Evolutionary conservation across 1,284 basidiomycete genomes (phyloP).

Genomic region (Laetiporus sulphureus): DNA sequence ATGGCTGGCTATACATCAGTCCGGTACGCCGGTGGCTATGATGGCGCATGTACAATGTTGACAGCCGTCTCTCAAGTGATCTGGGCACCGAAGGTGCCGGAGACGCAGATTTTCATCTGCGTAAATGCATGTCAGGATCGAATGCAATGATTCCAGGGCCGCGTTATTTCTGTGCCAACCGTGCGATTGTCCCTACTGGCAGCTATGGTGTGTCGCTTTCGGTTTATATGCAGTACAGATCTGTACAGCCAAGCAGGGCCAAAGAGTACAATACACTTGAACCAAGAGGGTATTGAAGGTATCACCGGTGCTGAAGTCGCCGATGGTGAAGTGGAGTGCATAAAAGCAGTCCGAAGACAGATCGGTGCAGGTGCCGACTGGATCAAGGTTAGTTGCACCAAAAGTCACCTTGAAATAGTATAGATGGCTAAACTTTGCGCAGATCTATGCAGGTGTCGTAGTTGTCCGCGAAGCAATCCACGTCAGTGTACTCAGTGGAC

Average conservation of each 20-base stretch:
- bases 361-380: conserved; percentile 66
- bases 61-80: conserved; percentile 40
- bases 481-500: not conserved
- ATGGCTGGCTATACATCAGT: conserved; percentile 64
- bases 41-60: too few species aligned
- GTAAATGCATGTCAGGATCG: conserved; percentile 48
- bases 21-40: conserved; percentile 39
- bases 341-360: conserved; percentile 51
- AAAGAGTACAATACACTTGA: conserved; percentile 39
- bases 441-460: conserved; percentile 15
- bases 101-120: conserved; percentile 55
- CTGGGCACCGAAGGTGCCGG: conserved; percentile 61
- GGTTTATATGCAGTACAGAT: not conserved
- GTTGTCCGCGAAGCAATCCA: not conserved
- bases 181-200: conserved; percentile 57
- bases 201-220: conserved; percentile 42
- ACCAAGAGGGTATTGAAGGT: conserved; percentile 47
- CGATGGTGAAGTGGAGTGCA: conserved; percentile 51
- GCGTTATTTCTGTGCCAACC: conserved; percentile 55
- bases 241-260: conserved; percentile 36
- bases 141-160: conserved; percentile 53
- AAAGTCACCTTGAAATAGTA: not conserved
- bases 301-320: conserved; percentile 52
- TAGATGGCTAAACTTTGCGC: not conserved
- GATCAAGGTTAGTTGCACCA: conserved; percentile 43